phyloP scores from a whole-genome alignment of 495 filamentous ascomycete genomes.

The Penicillium nucicola region DNA sequence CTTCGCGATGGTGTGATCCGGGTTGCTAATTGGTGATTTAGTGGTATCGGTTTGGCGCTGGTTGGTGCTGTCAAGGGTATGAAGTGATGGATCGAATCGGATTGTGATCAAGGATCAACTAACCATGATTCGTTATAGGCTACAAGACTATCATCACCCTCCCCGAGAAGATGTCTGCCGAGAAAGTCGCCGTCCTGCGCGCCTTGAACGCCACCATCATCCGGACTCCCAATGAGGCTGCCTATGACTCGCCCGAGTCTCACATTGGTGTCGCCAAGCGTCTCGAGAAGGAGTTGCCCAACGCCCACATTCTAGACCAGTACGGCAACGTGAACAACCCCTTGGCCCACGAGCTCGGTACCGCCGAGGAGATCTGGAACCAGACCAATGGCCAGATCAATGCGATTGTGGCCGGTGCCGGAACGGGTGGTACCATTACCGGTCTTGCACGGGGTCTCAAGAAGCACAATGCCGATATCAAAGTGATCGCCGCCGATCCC shows the following conservation, averaged over 20 bases:
- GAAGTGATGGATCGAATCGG: too few relatives aligned
- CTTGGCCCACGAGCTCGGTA: slow-evolving; percentile 88
- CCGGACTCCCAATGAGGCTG: slow-evolving; percentile 92
- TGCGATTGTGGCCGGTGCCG: slow-evolving; percentile 85
- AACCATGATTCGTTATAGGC: slow-evolving; percentile 32
- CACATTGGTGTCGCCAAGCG: slow-evolving; percentile 93
- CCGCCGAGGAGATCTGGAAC: slow-evolving; percentile 92
- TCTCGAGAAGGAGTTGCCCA: slow-evolving; percentile 91
- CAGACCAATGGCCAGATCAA: slow-evolving; percentile 85
- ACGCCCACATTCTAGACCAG: slow-evolving; percentile 95
- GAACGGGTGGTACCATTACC: slow-evolving; percentile 93
- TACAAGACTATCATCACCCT: slow-evolving; percentile 99
- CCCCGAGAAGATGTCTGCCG: slow-evolving; percentile 98
- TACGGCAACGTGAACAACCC: slow-evolving; percentile 93
- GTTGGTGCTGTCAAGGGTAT: slow-evolving; percentile 88
- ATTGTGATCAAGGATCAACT: too few relatives aligned
- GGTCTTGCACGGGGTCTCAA: slow-evolving; percentile 81
- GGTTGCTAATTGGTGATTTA: slow-evolving; percentile 27
- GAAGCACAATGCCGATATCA: slow-evolving; percentile 79
- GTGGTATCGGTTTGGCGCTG: slow-evolving; percentile 90
- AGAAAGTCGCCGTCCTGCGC: slow-evolving; percentile 92
- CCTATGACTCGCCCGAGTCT: slow-evolving; percentile 89
- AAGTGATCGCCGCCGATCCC: slow-evolving; percentile 89
- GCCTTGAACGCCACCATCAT: slow-evolving; percentile 97
- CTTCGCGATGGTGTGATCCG: not conserved